Base-by-base conservation (phyloP, 805 yeast genomes). In the Teunomyces lycoperdinae region DNA sequence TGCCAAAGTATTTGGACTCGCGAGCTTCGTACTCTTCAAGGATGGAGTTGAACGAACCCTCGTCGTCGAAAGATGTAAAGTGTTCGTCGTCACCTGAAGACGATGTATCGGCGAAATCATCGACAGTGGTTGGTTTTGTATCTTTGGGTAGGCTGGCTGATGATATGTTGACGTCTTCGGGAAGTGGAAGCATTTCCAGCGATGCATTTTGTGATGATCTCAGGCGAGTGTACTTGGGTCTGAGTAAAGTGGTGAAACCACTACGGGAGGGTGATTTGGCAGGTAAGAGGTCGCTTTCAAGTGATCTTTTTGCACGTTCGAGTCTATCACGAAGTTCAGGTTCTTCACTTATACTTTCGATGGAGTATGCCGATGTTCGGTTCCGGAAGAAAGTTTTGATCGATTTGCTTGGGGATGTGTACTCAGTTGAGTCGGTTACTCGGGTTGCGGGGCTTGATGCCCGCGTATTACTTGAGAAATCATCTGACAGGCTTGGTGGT, bases 31-130 rank as follows among this genome's bases (percentile, higher is more conserved):
- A 67, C 32, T 65, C 72, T 26, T 64, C 58, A 5, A 69, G 56
- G 7, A 69, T 57, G 13, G 67, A 61, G 43, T 66, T 63, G 8
- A 68, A 58, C 27, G 69, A 64, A 8, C 34, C 34, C 16, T 63
- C 69, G 3, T 65, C 57, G 29, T 58, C 60, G 47, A 43, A 46
- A 10, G 41, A 47, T 17, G 35, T 48, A 4, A 54, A 54, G 34
- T 54, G 58, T 28, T 46, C 52, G n/a, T 50, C 58, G 33, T 52
- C 57, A 13, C 32, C 43, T 5, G 47, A 43, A 1, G 62, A 55
- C 1, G 64, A 54, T n/a, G 74, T 63, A 52, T 72, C 77, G 13
- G 76, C 76, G 53, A 72, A 70, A 39, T 71, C 76, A 9, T 61
- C 66, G 20, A 67, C 46, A 5, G 57, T 55, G 29, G 61, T 49